phyloP scores from a whole-genome alignment of 108 stramenopile species.

The Stephanodiscus triporus region DNA sequence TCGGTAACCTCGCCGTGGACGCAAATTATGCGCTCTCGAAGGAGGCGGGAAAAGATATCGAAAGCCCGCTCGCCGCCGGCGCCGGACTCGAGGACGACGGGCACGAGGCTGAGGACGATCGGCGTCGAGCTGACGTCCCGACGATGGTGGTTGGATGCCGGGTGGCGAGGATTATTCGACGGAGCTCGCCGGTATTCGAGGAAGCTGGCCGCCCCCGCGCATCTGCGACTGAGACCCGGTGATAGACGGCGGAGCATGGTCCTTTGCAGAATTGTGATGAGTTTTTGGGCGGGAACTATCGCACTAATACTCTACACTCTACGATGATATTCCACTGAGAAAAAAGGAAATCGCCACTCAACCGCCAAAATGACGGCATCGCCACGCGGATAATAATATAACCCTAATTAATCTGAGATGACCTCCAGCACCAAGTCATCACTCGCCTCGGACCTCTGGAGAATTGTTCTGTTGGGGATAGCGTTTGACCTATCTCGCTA shows the following conservation, averaged over 20 bases:
- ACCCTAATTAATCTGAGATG: neutral
- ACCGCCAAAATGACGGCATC: neutral
- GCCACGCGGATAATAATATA: no score
- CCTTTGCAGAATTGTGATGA: neutral
- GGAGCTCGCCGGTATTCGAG: neutral
- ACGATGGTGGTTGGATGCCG: neutral
- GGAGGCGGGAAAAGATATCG: conserved; percentile 94
- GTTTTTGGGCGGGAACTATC: conserved; percentile 1
- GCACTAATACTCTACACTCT: no score
- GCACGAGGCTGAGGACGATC: conserved; percentile 30
- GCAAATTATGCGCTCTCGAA: conserved; percentile 96
- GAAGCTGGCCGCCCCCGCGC: neutral
- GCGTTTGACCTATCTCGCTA: conserved; percentile 29
- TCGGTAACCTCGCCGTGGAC: conserved; percentile 94
- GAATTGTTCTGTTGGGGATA: conserved; percentile 23
- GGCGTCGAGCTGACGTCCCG: conserved; percentile 33
- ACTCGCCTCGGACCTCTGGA: conserved; percentile 17
- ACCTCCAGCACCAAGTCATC: neutral
- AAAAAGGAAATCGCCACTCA: neutral
- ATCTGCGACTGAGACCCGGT: neutral
- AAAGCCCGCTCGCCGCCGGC: conserved; percentile 87
- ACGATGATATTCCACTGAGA: no score
- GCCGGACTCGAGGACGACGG: conserved; percentile 53
- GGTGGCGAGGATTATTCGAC: neutral
- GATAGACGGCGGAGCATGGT: conserved; percentile 10